phyloP scores from a whole-genome alignment of 2,329 filamentous ascomycete genomes.

The Mycogone perniciosa region DNA sequence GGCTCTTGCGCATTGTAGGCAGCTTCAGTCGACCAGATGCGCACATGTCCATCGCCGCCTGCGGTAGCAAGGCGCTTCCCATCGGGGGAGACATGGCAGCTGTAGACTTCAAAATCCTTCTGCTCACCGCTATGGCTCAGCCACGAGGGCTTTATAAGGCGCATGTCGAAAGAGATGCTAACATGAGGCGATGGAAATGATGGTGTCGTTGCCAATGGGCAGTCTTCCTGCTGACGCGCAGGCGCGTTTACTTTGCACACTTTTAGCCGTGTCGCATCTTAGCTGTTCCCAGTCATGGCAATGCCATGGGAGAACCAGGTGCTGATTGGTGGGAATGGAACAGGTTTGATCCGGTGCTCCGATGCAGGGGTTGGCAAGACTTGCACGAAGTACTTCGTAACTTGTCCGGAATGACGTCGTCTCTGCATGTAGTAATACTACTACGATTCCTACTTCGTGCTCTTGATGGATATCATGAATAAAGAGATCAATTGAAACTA shows the following conservation, averaged over 20 bases:
- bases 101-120: conserved; percentile 98
- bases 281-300: background rate
- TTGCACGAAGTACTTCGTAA: too few species aligned
- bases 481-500: too few species aligned
- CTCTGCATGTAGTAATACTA: too few species aligned
- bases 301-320: background rate
- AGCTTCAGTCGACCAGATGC: conserved; percentile 95
- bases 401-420: too few species aligned
- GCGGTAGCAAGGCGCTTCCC: conserved; percentile 87
- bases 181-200: conserved; percentile 8
- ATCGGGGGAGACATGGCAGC: conserved; percentile 93
- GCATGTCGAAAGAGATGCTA: conserved; percentile 46
- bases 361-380: too few species aligned
- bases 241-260: conserved; percentile 7
- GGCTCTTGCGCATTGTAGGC: conserved; percentile 74
- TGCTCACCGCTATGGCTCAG: conserved; percentile 94
- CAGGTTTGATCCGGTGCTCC: conserved; percentile 4
- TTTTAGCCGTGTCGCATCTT: conserved; percentile 5
- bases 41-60: conserved; percentile 93
- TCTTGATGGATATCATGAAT: too few species aligned
- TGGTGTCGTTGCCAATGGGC: background rate
- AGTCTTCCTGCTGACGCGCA: conserved; percentile 2
- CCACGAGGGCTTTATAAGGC: conserved; percentile 92
- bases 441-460: too few species aligned
- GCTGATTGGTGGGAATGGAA: conserved; percentile 1